These are phyloP conservation scores for Pulveroboletus sp. DNA, from an alignment of 768 basidiomycete genomes.

Conservation along the genomic window DNA sequence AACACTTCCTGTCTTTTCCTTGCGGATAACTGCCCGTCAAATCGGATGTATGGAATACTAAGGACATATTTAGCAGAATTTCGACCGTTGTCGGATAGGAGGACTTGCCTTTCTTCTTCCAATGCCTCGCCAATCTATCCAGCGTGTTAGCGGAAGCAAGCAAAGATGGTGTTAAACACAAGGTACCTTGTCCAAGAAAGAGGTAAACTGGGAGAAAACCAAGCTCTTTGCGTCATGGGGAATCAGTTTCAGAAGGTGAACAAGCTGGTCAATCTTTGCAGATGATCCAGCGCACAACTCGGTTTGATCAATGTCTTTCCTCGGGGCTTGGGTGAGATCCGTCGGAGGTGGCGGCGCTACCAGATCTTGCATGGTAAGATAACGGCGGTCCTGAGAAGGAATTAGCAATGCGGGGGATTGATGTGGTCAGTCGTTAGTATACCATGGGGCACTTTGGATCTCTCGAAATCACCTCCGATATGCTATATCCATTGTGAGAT, in stretches of 20 bases:
- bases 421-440: constrained; percentile 4
- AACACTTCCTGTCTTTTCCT: constrained; percentile 75
- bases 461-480: constrained; percentile 62
- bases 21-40: constrained; percentile 85
- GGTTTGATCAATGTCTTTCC: constrained; percentile 38
- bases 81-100: background rate
- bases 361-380: constrained; percentile 50
- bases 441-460: constrained; percentile 86
- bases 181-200: constrained; percentile 72
- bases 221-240: constrained; percentile 72
- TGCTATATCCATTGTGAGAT: constrained; percentile 38
- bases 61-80: constrained; percentile 1
- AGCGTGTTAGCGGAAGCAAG: background rate
- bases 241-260: constrained; percentile 66
- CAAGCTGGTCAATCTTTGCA: constrained; percentile 80
- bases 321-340: constrained; percentile 61
- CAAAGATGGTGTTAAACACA: background rate
- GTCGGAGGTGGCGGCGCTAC: constrained; percentile 61
- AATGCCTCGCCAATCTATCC: constrained; percentile 64
- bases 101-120: constrained; percentile 56
- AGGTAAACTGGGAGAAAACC: constrained; percentile 88
- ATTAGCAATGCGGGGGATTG: background rate
- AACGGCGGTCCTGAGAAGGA: constrained; percentile 61
- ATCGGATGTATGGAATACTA: constrained; percentile 74
- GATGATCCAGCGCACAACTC: constrained; percentile 56